Evolutionary conservation across 1,284 basidiomycete species (phyloP), one percentile per base, ranked within the genome.

Genomic region (Pseudozyma hubeiensis): DNA sequence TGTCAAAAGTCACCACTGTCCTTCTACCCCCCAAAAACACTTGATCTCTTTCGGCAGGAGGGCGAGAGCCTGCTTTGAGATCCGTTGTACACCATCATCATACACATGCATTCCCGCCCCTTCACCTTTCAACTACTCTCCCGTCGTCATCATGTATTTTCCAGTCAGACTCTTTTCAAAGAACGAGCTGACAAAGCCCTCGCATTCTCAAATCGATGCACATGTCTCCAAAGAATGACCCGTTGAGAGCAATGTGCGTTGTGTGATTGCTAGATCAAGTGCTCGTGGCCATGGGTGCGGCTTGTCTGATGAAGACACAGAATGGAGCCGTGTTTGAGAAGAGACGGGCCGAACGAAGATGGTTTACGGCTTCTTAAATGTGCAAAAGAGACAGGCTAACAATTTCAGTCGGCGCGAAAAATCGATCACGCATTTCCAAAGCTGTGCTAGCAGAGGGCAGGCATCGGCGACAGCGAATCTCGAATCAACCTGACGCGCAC

Each of bases 121-220:
- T 8, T 44, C n/a, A 29, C 29, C 41, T 44, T 40, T 34, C 13
- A n/a, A 39, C 46, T 49, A 47, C 55, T 54, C 37, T 33, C 47
- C 34, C 31, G 16, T 35, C 13, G 29, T 50, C 51, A 52, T 59
- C 65, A 59, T 63, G 66, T 69, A 69, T 69, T 69, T 56, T 52
- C 40, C 39, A 35, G 52, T 63, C 65, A 48, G 45, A 44, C 49
- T 54, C 53, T 33, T 24, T 51, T 29, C 30, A 19, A 14, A 44
- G 43, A 44, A 37, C 2, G 65, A 68, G 66, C 47, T 55, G 66
- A 59, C 35, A 52, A 37, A 44, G 43, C 33, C 55, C 19, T 54
- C 61, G 61, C 66, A 69, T 68, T 68, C 54, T 31, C 52, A 53
- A 24, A 45, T 62, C 54, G 54, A 68, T 68, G 65, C 65, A 63